phyloP scores from a whole-genome alignment of 176 grass and related monocot species.

The Puccinellia tenuiflora region DNA sequence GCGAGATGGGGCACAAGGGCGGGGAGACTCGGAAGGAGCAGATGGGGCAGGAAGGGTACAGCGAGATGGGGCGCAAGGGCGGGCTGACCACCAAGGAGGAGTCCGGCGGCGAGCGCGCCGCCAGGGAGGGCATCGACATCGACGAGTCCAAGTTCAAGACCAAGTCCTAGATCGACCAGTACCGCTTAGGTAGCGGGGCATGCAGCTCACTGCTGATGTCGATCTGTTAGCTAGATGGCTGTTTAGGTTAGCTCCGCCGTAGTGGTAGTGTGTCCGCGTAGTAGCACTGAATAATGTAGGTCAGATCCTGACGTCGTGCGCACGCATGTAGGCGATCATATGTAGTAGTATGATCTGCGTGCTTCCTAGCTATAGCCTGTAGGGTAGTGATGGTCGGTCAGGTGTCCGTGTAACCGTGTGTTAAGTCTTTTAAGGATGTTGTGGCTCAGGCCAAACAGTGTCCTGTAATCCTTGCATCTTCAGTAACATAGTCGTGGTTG shows the following conservation, averaged over 20 bases:
- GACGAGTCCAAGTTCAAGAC: slow-evolving; percentile 69
- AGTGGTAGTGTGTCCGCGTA: neutral
- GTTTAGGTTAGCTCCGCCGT: no score
- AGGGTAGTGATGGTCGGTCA: neutral
- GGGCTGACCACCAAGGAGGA: slow-evolving; percentile 47
- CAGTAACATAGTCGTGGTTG: no score
- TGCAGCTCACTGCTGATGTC: no score
- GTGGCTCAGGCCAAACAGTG: neutral
- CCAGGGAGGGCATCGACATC: slow-evolving; percentile 39
- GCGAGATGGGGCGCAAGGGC: slow-evolving; percentile 54
- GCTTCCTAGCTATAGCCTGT: neutral
- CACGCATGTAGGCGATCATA: neutral
- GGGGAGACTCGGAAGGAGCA: slow-evolving; percentile 38
- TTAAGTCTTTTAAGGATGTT: neutral
- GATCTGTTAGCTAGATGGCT: no score
- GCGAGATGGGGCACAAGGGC: neutral
- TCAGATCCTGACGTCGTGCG: neutral
- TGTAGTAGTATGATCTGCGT: neutral
- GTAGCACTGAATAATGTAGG: slow-evolving; percentile 3
- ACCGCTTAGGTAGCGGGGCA: no score
- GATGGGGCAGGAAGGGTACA: slow-evolving; percentile 46
- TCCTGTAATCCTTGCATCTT: neutral
- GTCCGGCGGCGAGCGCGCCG: slow-evolving; percentile 40
- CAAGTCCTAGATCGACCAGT: neutral
- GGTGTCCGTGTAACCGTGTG: neutral